Base-by-base conservation (phyloP, 1,284 basidiomycete species). In the Afroboletus lepidellus region DNA sequence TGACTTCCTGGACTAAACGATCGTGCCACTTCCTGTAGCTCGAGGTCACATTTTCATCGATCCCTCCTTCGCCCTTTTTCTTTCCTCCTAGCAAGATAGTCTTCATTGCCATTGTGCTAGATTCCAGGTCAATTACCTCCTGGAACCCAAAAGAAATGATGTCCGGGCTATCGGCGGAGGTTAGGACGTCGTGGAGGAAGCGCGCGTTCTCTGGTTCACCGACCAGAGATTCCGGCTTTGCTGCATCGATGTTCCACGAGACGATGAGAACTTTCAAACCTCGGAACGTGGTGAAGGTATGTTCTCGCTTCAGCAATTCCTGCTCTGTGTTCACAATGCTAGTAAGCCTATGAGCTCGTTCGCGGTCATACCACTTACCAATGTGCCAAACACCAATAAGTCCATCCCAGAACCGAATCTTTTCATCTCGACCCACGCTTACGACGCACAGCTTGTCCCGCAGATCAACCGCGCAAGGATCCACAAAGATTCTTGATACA, bases 141-240 rank as follows among this genome's bases (percentile, higher is more conserved):
- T 99, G 96, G 66, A 98, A 89, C 1, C 94, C 94, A 66, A 98
- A 97, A 2, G 85, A 83, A 60, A 99, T 88, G 59, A 98, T 85
- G 60, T 98, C 95, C 0, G 95, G 92, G 8, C 76, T 70, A 21
- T 87, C 81, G 24, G 86, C 83, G 56, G 84, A 88, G 3, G 69
- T 73, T 16, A 97, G 74, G 5, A 83, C 83, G 37, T 92, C 79
- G 16, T 80, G 75, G 11, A 97, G 73, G 73, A 96, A 92, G 49
- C 76, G 79, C 41, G 80, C 67, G 63, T 93, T 95, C 25, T 82
- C 83, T 1, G 76, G 62, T n/a, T 77, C 75, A 8, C 81, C 80
- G 0, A 69, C 74, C 18, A 99, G 75, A 13, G 87, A 76, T 36
- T 86, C 84, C 0, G 95, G 95, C 57, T 87, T 85, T 4, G 87